Percentiles rank a stretch among this genome's conserved stretches.
Evolutionary conservation across 495 filamentous ascomycete genomes (phyloP).

Genomic region (Aspergillus panamensis): DNA sequence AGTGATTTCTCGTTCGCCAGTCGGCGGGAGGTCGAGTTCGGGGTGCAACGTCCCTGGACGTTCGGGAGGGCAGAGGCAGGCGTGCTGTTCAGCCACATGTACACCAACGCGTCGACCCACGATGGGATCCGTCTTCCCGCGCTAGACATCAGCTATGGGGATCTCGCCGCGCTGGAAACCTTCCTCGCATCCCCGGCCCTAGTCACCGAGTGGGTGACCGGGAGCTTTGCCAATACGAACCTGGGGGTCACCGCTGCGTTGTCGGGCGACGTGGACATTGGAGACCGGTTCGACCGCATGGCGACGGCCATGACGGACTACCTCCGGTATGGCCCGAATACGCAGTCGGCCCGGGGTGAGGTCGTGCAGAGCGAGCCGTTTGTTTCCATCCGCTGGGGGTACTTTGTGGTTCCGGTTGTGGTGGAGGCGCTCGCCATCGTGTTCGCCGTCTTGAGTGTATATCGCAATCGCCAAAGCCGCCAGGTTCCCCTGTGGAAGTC

Average conservation of each 20-base stretch:
- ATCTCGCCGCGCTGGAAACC: slow-evolving; percentile 5
- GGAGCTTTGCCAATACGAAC: slow-evolving; percentile 16
- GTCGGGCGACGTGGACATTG: slow-evolving; percentile 12
- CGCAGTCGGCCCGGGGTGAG: slow-evolving; percentile 10
- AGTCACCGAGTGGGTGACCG: slow-evolving; percentile 13
- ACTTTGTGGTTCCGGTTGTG: slow-evolving; percentile 20
- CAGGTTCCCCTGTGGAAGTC: slow-evolving; percentile 24
- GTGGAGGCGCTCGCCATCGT: slow-evolving; percentile 16
- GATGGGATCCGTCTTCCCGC: slow-evolving; percentile 4
- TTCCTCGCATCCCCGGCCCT: slow-evolving; percentile 18
- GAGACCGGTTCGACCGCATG: slow-evolving; percentile 17
- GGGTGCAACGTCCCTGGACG: slow-evolving; percentile 14
- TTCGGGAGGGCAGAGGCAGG: not conserved
- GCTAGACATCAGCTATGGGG: slow-evolving; percentile 5
- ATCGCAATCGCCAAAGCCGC: slow-evolving; percentile 19
- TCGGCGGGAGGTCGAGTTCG: slow-evolving; percentile 17
- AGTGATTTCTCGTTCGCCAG: slow-evolving; percentile 14
- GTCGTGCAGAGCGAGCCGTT: slow-evolving; percentile 11
- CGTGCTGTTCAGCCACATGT: not conserved
- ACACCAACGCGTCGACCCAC: not conserved
- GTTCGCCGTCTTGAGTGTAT: slow-evolving; percentile 19
- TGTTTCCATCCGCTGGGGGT: slow-evolving; percentile 21
- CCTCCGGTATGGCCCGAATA: slow-evolving; percentile 19
- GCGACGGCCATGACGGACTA: slow-evolving; percentile 21
- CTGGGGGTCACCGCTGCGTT: slow-evolving; percentile 15